Evolutionary conservation across 257 asterid genomes (phyloP).

Genomic region (Solanum corneliomulleri): DNA sequence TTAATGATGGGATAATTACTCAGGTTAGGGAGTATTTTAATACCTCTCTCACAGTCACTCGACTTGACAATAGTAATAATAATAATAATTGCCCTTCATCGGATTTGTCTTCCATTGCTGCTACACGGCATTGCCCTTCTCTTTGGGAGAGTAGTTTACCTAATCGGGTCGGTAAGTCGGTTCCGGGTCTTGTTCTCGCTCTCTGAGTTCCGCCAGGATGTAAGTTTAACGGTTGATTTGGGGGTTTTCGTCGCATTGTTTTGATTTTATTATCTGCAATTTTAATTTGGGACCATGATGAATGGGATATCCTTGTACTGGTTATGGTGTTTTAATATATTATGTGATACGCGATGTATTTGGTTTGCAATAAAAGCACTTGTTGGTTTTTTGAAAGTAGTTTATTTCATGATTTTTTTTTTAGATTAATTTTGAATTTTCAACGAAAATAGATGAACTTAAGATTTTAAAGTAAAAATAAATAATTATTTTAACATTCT

Average conservation of each 20-base stretch:
- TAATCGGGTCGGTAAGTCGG: slow-evolving; percentile 72
- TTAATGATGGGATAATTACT: slow-evolving; percentile 84
- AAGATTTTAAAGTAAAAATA: too few species aligned
- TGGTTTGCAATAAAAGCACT: slow-evolving; percentile 14
- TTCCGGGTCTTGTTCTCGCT: slow-evolving; percentile 81
- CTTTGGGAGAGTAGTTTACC: slow-evolving; percentile 82
- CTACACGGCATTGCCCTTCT: slow-evolving; percentile 54
- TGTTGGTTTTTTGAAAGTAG: neutral
- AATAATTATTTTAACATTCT: too few species aligned
- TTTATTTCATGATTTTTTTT: neutral
- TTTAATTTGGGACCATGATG: slow-evolving; percentile 17
- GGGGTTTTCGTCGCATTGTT: neutral
- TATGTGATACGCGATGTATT: neutral
- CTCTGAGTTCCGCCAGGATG: slow-evolving; percentile 28
- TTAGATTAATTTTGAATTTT: too few species aligned
- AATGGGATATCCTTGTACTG: slow-evolving; percentile 5
- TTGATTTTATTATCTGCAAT: neutral
- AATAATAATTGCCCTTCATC: neutral
- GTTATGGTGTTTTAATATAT: neutral
- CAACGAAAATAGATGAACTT: fast-evolving
- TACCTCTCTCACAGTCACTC: slow-evolving; percentile 87
- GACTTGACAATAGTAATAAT: slow-evolving; percentile 14
- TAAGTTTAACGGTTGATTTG: slow-evolving; percentile 13
- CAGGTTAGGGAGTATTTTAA: slow-evolving; percentile 94
- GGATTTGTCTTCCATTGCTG: slow-evolving; percentile 8